phyloP scores from a whole-genome alignment of 2,329 filamentous ascomycete genomes.

The Madurella fahalii region DNA sequence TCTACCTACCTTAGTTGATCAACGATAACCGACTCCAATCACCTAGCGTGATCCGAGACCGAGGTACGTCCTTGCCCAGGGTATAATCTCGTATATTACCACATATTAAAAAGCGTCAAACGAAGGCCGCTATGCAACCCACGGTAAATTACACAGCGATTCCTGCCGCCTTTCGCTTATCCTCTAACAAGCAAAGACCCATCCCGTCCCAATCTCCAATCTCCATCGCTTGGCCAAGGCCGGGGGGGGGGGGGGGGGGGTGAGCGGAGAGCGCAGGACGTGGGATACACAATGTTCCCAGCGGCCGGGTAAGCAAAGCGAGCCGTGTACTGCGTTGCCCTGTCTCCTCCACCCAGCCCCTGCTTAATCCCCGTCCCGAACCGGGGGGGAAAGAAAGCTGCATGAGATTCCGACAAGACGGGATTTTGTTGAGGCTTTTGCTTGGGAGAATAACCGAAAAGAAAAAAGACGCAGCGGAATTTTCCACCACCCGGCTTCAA shows the following conservation, averaged over 20 bases:
- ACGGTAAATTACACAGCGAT: neutral
- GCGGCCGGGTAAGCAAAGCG: neutral
- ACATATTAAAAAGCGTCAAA: conserved; percentile 5
- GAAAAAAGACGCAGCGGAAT: conserved; percentile 3
- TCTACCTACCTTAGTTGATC: neutral
- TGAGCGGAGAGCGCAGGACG: neutral
- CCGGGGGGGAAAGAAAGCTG: neutral
- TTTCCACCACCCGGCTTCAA: neutral
- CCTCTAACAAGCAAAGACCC: neutral
- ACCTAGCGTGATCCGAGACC: neutral
- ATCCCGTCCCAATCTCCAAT: neutral
- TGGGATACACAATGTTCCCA: neutral
- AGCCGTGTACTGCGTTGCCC: neutral
- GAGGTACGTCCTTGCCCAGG: neutral
- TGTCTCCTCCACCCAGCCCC: neutral
- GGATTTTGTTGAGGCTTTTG: conserved; percentile 3
- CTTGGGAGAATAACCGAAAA: conserved; percentile 6
- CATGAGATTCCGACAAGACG: neutral
- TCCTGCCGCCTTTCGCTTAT: neutral
- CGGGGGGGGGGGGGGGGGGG: too few relatives aligned
- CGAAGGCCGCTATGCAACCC: conserved; percentile 11
- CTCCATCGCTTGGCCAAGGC: neutral
- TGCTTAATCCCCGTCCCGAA: neutral
- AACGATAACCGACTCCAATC: neutral
- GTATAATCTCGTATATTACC: conserved; percentile 13